Conservation (phyloP, 768 basidiomycete species). For the Mycena filopes region DNA sequence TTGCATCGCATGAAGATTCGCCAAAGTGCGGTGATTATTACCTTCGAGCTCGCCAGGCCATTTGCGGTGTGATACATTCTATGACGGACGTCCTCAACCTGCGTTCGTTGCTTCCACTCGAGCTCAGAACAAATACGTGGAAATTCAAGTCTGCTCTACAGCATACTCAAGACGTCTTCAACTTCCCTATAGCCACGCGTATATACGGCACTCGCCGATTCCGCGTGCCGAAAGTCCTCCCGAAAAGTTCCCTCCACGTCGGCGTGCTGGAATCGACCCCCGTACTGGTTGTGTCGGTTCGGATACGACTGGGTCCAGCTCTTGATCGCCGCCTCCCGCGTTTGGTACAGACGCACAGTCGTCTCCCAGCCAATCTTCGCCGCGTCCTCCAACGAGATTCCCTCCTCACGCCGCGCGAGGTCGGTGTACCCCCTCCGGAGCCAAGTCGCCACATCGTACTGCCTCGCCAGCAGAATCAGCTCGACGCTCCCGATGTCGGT, state of each 20-base stretch:
- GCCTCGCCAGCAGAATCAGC: slow-evolving; percentile 43
- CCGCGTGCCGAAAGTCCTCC: slow-evolving; percentile 23
- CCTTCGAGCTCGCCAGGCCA: no score
- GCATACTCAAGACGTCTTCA: no score
- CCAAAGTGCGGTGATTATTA: no score
- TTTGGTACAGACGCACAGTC: slow-evolving; percentile 21
- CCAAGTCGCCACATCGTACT: slow-evolving; percentile 48
- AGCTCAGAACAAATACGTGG: no score
- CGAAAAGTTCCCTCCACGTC: slow-evolving; percentile 10
- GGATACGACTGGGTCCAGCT: neutral
- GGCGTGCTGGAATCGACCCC: slow-evolving; percentile 1
- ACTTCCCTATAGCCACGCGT: no score
- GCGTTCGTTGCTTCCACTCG: no score
- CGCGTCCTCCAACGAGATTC: slow-evolving; percentile 34
- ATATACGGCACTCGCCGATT: slow-evolving; percentile 8
- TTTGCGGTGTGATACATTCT: no score
- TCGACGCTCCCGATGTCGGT: slow-evolving; percentile 36
- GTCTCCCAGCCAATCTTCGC: slow-evolving; percentile 27
- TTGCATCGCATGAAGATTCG: no score
- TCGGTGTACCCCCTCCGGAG: slow-evolving; percentile 42
- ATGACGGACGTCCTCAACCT: no score
- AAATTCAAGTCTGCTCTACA: no score
- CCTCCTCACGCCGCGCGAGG: slow-evolving; percentile 36
- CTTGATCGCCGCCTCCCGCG: slow-evolving; percentile 21
- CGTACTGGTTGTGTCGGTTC: neutral